Percentiles rank a stretch among this genome's conserved stretches.
Evolutionary conservation across 306 rosid genomes (phyloP).

Genomic region (Prunus fruticosa): DNA sequence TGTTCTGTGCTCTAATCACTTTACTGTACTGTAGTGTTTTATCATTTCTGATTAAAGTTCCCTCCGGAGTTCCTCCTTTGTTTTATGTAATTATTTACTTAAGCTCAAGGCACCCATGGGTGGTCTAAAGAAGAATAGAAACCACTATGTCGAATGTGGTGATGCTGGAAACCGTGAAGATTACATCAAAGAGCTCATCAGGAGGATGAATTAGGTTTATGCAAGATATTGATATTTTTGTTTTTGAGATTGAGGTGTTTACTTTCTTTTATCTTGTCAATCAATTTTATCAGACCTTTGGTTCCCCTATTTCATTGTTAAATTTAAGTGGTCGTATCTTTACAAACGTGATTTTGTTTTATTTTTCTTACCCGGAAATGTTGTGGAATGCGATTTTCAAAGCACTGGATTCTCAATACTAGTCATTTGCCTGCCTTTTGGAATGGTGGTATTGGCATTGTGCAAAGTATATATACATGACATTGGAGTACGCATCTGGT

Average conservation of each 20-base stretch:
- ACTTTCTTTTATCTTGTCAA: neutral
- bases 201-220: slow-evolving; percentile 67
- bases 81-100: neutral
- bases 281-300: neutral
- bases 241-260: neutral
- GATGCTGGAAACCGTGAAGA: no score
- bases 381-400: neutral
- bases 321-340: neutral
- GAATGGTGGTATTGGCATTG: no score
- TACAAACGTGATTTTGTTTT: neutral
- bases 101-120: no score
- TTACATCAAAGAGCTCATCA: slow-evolving; percentile 33
- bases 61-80: neutral
- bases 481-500: no score
- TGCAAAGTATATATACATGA: no score
- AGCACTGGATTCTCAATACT: neutral
- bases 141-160: no score
- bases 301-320: neutral
- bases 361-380: neutral
- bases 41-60: neutral
- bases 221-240: neutral
- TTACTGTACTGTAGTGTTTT: neutral
- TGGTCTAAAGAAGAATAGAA: no score
- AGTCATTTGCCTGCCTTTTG: no score
- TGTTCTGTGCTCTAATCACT: neutral